A percentile compares a stretch with the other conserved stretches of the same genome.
Conservation (phyloP, 768 basidiomycete species). For the Suillus variegatus region DNA sequence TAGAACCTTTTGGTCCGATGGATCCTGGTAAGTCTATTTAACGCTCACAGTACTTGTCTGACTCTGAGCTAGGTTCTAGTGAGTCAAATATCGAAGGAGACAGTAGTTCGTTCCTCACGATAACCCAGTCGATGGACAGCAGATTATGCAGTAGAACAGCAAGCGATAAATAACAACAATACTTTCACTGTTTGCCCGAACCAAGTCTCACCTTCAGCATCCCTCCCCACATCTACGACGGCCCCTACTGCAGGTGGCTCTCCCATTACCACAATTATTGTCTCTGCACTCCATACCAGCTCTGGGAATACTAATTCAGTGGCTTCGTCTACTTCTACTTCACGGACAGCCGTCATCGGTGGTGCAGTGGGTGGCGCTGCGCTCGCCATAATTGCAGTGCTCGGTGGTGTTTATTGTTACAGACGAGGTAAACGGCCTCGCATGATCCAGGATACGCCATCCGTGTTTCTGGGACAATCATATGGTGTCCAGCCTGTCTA, state of each 20-base stretch:
- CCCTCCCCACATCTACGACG: constrained; percentile 3
- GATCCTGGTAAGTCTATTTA: constrained; percentile 17
- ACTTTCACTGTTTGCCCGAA: constrained; percentile 28
- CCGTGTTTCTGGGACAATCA: neutral
- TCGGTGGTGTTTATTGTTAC: neutral
- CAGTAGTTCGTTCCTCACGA: neutral
- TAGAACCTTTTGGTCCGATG: constrained; percentile 16
- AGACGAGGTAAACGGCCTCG: neutral
- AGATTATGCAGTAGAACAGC: constrained; percentile 17
- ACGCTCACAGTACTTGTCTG: neutral
- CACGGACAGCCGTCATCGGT: neutral
- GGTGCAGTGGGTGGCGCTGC: neutral
- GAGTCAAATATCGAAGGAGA: constrained; percentile 5
- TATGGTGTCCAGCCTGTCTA: neutral
- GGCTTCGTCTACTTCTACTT: neutral
- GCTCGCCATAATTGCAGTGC: neutral
- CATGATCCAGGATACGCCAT: neutral
- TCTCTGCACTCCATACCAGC: neutral
- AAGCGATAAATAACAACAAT: constrained; percentile 22
- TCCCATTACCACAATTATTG: neutral
- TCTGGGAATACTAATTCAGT: neutral
- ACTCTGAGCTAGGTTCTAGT: constrained; percentile 10
- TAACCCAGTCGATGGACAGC: constrained; percentile 20
- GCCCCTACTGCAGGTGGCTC: neutral
- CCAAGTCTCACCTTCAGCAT: constrained; percentile 12